Evolutionary conservation across 306 rosid genomes (phyloP).

Genomic region (Vachellia pachyceras): DNA sequence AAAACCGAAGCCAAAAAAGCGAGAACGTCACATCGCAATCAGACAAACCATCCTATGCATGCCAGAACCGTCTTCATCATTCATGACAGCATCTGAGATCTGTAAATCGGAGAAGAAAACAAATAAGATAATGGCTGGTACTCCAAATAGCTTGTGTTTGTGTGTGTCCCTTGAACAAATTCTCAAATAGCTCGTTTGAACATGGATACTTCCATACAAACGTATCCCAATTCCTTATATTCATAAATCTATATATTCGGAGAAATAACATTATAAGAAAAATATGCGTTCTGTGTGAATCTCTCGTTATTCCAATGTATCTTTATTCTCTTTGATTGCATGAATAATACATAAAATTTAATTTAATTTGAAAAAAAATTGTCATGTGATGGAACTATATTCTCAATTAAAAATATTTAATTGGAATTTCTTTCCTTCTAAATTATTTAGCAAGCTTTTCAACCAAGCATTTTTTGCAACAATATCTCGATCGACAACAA

Average conservation of each 20-base stretch:
- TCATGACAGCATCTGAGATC: too few species aligned
- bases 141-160: too few species aligned
- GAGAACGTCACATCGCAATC: too few species aligned
- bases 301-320: too few species aligned
- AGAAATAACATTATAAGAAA: not conserved
- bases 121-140: too few species aligned
- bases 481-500: not conserved
- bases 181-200: not conserved
- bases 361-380: not conserved
- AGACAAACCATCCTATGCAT: too few species aligned
- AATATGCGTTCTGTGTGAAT: too few species aligned
- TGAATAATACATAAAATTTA: not conserved
- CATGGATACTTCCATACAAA: not conserved
- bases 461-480: not conserved
- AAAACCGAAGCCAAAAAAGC: too few species aligned
- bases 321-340: not conserved
- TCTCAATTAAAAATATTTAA: not conserved
- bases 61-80: too few species aligned
- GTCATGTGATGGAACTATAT: not conserved
- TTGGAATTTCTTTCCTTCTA: not conserved
- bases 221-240: not conserved
- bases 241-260: not conserved
- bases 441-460: not conserved
- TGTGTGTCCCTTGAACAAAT: too few species aligned
- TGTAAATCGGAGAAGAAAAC: too few species aligned